A percentile compares a stretch with the other conserved stretches of the same genome.
Evolutionary conservation across 495 filamentous ascomycete species (phyloP).

Genomic region (Massariosphaeria phaeospora): DNA sequence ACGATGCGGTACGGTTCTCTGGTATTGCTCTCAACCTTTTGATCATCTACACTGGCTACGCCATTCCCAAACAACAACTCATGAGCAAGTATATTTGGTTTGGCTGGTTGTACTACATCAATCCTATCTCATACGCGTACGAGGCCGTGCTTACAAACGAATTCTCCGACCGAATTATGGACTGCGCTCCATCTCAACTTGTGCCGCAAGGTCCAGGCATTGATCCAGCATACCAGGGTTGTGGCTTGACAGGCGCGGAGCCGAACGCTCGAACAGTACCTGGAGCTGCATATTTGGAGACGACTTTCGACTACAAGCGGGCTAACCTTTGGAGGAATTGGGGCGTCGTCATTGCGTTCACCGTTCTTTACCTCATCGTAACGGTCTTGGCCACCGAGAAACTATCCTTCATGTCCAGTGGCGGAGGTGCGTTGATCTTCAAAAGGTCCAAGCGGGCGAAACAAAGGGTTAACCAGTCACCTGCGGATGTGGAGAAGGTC

Average conservation of each 20-base stretch:
- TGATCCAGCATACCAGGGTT: slow-evolving; percentile 57
- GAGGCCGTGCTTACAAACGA: slow-evolving; percentile 60
- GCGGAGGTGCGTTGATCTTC: slow-evolving; percentile 58
- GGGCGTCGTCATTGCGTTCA: slow-evolving; percentile 55
- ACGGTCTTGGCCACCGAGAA: slow-evolving; percentile 38
- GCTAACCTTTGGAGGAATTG: slow-evolving; percentile 61
- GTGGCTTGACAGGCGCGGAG: slow-evolving; percentile 53
- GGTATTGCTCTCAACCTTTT: slow-evolving; percentile 63
- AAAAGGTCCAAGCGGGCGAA: slow-evolving; percentile 61
- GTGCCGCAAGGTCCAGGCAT: slow-evolving; percentile 47
- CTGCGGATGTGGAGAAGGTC: slow-evolving; percentile 45
- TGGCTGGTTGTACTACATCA: slow-evolving; percentile 54
- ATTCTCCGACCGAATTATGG: slow-evolving; percentile 46
- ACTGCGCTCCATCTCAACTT: slow-evolving; percentile 48
- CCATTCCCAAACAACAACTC: slow-evolving; percentile 46
- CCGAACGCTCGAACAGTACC: slow-evolving; percentile 48
- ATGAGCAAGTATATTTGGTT: slow-evolving; percentile 50
- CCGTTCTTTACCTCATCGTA: slow-evolving; percentile 39
- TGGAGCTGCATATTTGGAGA: slow-evolving; percentile 51
- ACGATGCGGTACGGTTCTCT: slow-evolving; percentile 67
- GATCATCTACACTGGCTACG: slow-evolving; percentile 53
- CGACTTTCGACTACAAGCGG: slow-evolving; percentile 52
- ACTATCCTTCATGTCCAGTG: slow-evolving; percentile 32
- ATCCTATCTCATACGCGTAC: slow-evolving; percentile 52
- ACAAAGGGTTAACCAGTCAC: slow-evolving; percentile 45